Percentiles rank a stretch among this genome's conserved stretches.
Conservation (phyloP, 768 basidiomycete genomes). For the Amanita polypyramis region DNA sequence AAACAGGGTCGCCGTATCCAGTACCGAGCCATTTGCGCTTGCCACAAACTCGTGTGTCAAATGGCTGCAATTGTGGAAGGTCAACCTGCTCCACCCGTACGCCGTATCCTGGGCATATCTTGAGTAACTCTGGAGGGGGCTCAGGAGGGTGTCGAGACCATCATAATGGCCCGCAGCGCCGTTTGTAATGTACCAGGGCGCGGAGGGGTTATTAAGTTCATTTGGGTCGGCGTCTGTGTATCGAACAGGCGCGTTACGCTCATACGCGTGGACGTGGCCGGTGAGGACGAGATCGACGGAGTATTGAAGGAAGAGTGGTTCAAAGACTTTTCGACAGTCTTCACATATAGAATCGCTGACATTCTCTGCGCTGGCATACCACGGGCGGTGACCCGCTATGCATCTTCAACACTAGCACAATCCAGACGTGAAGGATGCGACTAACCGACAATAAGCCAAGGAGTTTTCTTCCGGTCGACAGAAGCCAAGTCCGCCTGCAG, state of each 20-base stretch:
- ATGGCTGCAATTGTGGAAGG: constrained; percentile 14
- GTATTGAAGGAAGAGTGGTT: constrained; percentile 7
- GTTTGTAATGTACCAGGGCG: constrained; percentile 11
- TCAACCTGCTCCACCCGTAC: constrained; percentile 15
- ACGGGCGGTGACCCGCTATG: constrained; percentile 12
- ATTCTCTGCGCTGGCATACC: constrained; percentile 8
- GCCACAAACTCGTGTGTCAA: constrained; percentile 15
- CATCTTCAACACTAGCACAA: not conserved
- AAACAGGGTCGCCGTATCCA: constrained; percentile 13
- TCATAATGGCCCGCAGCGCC: constrained; percentile 15
- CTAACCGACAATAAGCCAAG: constrained; percentile 12
- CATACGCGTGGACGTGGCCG: constrained; percentile 12
- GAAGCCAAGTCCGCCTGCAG: constrained; percentile 10
- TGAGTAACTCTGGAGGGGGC: constrained; percentile 2
- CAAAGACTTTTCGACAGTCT: constrained; percentile 11
- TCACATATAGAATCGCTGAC: not conserved
- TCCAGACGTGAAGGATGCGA: not conserved
- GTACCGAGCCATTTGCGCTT: constrained; percentile 10
- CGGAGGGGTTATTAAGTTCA: not conserved
- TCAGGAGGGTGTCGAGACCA: constrained; percentile 10
- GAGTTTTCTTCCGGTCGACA: constrained; percentile 13
- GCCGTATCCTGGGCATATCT: constrained; percentile 8
- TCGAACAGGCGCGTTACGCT: constrained; percentile 11
- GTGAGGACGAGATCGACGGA: constrained; percentile 12
- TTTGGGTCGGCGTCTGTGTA: not conserved